A percentile compares a stretch with the other conserved stretches of the same genome.
phyloP scores from a whole-genome alignment of 805 yeast species.

The Barnettozyma californica region DNA sequence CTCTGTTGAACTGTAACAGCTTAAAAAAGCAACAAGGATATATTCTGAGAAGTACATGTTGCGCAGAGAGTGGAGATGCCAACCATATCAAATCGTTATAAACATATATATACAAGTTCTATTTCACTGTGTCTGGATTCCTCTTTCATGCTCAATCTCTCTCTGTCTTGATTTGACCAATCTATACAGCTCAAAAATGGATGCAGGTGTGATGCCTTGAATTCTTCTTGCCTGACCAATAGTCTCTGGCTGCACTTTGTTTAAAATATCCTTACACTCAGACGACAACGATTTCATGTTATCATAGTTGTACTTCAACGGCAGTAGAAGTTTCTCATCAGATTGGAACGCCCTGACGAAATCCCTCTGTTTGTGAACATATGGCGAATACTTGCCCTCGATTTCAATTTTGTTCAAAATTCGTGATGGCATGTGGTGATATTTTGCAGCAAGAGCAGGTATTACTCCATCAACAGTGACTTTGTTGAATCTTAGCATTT shows the following conservation, averaged over 20 bases:
- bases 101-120: neutral
- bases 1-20: too few relatives aligned
- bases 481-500: constrained; percentile 55
- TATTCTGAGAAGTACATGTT: too few relatives aligned
- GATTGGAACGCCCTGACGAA: constrained; percentile 74
- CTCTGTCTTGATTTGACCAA: constrained; percentile 32
- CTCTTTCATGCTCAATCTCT: constrained; percentile 19
- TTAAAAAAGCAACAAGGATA: too few relatives aligned
- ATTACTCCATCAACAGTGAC: constrained; percentile 17
- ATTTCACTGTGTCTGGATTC: neutral
- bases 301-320: constrained; percentile 58
- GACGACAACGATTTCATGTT: constrained; percentile 59
- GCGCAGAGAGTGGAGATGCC: too few relatives aligned
- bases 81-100: too few relatives aligned
- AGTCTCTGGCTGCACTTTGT: constrained; percentile 76
- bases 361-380: constrained; percentile 64
- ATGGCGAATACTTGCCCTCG: constrained; percentile 81
- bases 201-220: constrained; percentile 94
- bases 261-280: constrained; percentile 67
- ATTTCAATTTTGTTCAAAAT: constrained; percentile 59
- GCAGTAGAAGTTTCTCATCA: constrained; percentile 75
- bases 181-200: constrained; percentile 72
- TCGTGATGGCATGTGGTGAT: constrained; percentile 34
- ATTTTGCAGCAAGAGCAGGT: constrained; percentile 19
- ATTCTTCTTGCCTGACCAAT: constrained; percentile 93